Base-by-base conservation (phyloP, 257 asterid genomes). In the Lithospermum erythrorhizon region DNA sequence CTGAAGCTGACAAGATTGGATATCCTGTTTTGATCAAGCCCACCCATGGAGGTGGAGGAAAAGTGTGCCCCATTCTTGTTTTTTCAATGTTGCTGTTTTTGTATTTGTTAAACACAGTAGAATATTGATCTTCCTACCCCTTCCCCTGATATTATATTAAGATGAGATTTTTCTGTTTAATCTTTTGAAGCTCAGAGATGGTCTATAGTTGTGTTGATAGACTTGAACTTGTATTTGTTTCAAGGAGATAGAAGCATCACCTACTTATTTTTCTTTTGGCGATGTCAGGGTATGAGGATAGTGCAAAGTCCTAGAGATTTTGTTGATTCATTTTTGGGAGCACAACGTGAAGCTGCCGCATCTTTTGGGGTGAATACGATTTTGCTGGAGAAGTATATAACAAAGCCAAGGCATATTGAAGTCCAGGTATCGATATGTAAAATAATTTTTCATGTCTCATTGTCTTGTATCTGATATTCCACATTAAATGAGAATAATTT, bases 291-390 rank as follows among this genome's bases (percentile, higher is more conserved):
- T 57, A 93, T 89, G 99, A 86, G 97, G 83, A 86, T 93, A 68
- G 97, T 93, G 70, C 87, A 83, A 45, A 80, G 70, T 66, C 87
- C 95, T 29, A 69, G 76, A 21, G 99, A 93, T 64, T 89, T 93
- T 80, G 79, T 64, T 35, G 96, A 93, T 67, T 82, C 97, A 53
- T 89, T 93, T 66, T 61, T 89, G 78, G 94, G 95, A 63, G 99
- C 99, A 59, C 96, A 93, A 76, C 89, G 99, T 45, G 99, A 93
- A 73, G 99, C 99, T 76, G 97, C 99, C 67, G 97, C 99, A 70
- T 89, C 99, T 65, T 93, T 93, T 72, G 99, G 97, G 64, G 69
- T 83, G 68, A 78, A 86, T 75, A 78, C 95, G 24, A 89, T 93
- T 75, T 70, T 93, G 77, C 82, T 93, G 72, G 99, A 93, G 87